Base-by-base conservation (phyloP, 2,329 filamentous ascomycete species). In the Colletotrichum plurivorum region DNA sequence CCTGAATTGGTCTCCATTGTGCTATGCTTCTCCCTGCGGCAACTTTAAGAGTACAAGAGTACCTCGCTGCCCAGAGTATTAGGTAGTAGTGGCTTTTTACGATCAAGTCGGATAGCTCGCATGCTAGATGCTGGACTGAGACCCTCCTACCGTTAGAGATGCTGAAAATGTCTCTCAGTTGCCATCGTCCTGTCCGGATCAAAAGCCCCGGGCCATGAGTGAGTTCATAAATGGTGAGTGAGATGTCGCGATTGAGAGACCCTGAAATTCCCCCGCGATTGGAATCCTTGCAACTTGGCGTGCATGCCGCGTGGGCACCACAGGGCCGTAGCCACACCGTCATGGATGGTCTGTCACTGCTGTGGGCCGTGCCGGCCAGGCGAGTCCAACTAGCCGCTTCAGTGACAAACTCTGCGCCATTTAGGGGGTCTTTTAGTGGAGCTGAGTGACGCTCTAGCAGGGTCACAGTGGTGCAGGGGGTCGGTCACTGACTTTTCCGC, bases 221-320 rank as follows among this genome's bases (percentile, higher is more conserved):
- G 22, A 22, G 22, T 22, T 22, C 22, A 31, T 31, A 31, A 31
- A 31, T 31, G 27, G 27, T 31, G 27, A 31, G 27, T 8, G 9
- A 9, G 5, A 8, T 31, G 9, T 10, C 27, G 27, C 7, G 27
- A 31, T 31, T 25, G n/a, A n/a, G 59, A 62, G 59, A 62, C 59
- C 59, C 59, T 62, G 48, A 54, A 62, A 62, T 62, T 62, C 59
- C 59, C 46, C 59, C 59, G 59, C 59, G 59, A 46, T 53, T 31
- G 27, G 39, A 22, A 62, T 46, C 59, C 59, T 45, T 62, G 59
- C 59, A 62, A 62, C 59, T 62, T 62, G 59, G 59, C 59, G 49
- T 62, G 59, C 59, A 62, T 54, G 31, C 49, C 49, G 59, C 59
- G 49, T 62, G 59, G 59, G 45, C 45, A 54, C 59, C 49, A 2